Evolutionary conservation across 140 eudicot species (phyloP), one percentile per base, ranked within the genome.

Genomic region (Erigeron philadelphicus): DNA sequence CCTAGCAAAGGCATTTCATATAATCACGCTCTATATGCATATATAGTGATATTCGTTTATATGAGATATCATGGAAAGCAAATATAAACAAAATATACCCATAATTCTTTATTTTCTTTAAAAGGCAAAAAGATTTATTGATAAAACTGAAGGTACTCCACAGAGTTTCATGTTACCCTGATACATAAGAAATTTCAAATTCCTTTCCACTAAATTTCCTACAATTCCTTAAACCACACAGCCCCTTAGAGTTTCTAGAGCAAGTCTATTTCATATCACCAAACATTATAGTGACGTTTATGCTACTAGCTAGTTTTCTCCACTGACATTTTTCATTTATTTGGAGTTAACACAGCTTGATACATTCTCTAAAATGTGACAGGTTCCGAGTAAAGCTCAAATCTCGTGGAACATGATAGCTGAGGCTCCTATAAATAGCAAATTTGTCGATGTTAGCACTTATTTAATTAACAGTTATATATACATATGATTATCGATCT

Each of bases 381-480:
- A 13, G 55, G 57, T 21, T 52, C 57, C 2, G 57, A 52, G 9
- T 52, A 52, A 6, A 52, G 19, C 9, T 52, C 57, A 15, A 52
- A 13, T 52, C 21, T 52, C 10, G 3, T 13, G 0, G 57, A 52
- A 52, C 19, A 52, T 0, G 57, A 52, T 52, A 52, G 21, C 21
- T 75, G 77, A 88, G 87, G 87, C 79, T 81, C 90, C 90, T 85
- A 63, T 84, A 85, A 25, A 61, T 16, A 64, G 55, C 53, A 71
- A 75, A 65, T 8, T 9, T 42, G 13, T 8, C 69, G 8, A 8
- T 10, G 31, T 59, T 42, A 43, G 53, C 3, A 16, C 52, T 16
- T 64, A 11, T 8, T 2, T 2, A 31, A 31, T 31, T 31, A 5
- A 17, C 17, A 64, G 16, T 43, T 9, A 18, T 2, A 12, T 6